Evolutionary conservation across 345 rosid genomes (phyloP).

Genomic region (Balakata baccata): DNA sequence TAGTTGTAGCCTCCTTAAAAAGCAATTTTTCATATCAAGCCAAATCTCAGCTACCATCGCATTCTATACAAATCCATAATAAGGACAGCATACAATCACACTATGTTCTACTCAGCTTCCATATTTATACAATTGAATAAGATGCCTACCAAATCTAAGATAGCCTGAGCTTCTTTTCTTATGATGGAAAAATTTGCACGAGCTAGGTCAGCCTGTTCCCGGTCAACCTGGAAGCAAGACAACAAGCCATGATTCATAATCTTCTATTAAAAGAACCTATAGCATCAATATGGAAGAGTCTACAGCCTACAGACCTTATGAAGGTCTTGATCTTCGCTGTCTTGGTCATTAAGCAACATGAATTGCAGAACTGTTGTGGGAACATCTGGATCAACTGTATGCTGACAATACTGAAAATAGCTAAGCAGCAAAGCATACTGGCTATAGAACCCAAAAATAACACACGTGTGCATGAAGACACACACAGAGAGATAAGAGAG

Average conservation of each 20-base stretch:
- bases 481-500: constrained; percentile 14
- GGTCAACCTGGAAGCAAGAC: constrained; percentile 55
- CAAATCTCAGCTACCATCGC: neutral
- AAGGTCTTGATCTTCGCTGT: constrained; percentile 82
- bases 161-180: constrained; percentile 79
- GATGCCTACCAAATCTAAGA: constrained; percentile 74
- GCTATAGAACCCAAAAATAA: constrained; percentile 33
- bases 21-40: neutral
- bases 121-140: neutral
- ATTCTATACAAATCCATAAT: neutral
- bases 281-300: constrained; percentile 15
- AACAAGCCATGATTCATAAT: constrained; percentile 9
- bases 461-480: neutral
- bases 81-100: neutral
- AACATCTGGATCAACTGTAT: constrained; percentile 76
- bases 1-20: neutral
- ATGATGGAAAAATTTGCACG: constrained; percentile 73
- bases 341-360: constrained; percentile 73
- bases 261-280: neutral
- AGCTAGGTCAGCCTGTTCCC: constrained; percentile 84
- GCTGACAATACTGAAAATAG: constrained; percentile 94
- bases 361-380: constrained; percentile 73
- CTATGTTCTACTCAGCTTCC: constrained; percentile 5
- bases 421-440: constrained; percentile 90
- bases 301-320: constrained; percentile 47